Base-by-base conservation (phyloP, 2,329 filamentous ascomycete species). In the Exophiala dermatitidis region DNA sequence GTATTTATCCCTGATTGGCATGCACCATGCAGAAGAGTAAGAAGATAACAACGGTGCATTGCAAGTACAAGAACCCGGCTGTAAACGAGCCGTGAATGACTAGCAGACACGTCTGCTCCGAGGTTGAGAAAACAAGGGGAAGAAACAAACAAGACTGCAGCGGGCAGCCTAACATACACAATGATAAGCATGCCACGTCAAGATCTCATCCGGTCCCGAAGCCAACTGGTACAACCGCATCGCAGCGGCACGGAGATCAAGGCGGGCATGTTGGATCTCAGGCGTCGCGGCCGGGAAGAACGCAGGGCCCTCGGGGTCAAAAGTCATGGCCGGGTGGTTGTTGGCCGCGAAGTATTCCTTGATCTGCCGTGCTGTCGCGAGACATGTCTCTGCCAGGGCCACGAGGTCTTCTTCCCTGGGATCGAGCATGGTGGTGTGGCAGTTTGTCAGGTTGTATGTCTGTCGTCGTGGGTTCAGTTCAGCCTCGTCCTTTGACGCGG, bases 151-250 rank as follows among this genome's bases (percentile, higher is more conserved):
- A 19, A 19, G 19, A 19, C 19, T 19, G 19, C 19, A 19, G 19
- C 19, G 19, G 19, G 19, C 19, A 19, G 19, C 19, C 19, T 19
- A 19, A 52, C 57, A 33, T 44, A 60, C 58, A 33, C 57, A 53
- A 43, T 60, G 46, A 47, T 60, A 60, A 5, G 50, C 45, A 46
- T 60, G 53, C 46, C 45, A 58, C 5, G 40, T 53, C 45, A 60
- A 28, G 8, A 53, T 28, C 8, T 60, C 58, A 10, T 60, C 58
- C 2, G 60, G 62, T 3, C 63, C 64, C 10, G 55, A 53, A 10
- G 57, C 62, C n/a, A 65, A 52, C 37, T 63, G 60, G 30, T 62
- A 60, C 12, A 63, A 49, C 40, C 62, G 53, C 42, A 58, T 51
- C 4, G 63, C 52, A 1, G 63, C 61, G 2, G 58, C 60, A 9